Evolutionary conservation across 441 rosid species (phyloP).

Genomic region (Populus tomentosa): DNA sequence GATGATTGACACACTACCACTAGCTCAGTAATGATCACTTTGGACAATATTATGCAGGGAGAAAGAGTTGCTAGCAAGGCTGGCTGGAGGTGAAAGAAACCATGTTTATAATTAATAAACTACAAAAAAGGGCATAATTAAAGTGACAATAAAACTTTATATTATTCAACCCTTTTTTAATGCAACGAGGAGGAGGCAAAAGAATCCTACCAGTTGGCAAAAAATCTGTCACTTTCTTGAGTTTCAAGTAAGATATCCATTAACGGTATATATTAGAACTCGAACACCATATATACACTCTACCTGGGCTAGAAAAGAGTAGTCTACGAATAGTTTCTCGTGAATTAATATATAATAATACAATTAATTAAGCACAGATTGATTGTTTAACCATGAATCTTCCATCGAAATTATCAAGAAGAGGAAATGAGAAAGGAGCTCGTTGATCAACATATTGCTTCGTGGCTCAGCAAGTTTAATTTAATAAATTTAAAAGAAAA

Average conservation of each 20-base stretch:
- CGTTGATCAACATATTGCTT: background rate
- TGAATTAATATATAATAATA: background rate
- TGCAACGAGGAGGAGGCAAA: constrained; percentile 8
- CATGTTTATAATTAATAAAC: background rate
- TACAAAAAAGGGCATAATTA: background rate
- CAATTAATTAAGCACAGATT: background rate
- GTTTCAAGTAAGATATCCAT: constrained; percentile 19
- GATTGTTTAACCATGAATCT: background rate
- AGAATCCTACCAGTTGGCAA: constrained; percentile 23
- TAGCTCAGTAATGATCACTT: background rate
- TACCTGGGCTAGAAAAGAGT: background rate
- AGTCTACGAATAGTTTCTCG: background rate
- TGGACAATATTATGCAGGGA: background rate
- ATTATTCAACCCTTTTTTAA: background rate
- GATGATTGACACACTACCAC: background rate
- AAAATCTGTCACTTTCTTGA: constrained; percentile 6
- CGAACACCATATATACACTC: constrained; percentile 15
- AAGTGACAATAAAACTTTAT: background rate
- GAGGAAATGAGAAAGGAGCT: background rate
- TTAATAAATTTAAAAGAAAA: too few relatives aligned
- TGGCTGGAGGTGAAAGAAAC: background rate
- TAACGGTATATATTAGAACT: background rate
- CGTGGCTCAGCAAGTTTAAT: background rate
- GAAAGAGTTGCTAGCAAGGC: background rate
- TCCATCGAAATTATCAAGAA: background rate